Conservation (phyloP, 108 stramenopile genomes). For the Pseudonitzschia pungens region DNA sequence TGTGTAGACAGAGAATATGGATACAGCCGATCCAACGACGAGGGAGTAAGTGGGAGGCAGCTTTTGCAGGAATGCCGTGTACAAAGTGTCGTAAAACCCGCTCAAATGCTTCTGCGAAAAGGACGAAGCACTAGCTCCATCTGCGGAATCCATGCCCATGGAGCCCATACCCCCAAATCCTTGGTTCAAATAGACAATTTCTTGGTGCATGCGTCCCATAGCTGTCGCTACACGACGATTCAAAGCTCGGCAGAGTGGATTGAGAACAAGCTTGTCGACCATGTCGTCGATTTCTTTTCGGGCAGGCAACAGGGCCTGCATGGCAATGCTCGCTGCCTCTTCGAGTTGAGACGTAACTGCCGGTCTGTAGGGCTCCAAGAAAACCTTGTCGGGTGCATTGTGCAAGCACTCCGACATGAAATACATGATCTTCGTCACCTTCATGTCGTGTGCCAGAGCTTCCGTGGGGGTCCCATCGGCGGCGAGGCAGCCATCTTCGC, state of each 20-base stretch:
- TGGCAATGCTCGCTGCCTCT: conserved; percentile 74
- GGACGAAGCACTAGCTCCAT: conserved; percentile 23
- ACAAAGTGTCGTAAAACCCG: conserved; percentile 58
- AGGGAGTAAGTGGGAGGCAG: conserved; percentile 65
- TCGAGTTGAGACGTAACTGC: conserved; percentile 76
- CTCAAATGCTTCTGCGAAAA: conserved; percentile 77
- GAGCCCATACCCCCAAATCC: conserved; percentile 7
- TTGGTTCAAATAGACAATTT: conserved; percentile 58
- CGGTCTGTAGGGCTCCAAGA: conserved; percentile 82
- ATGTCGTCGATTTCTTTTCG: conserved; percentile 72
- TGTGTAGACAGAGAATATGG: conserved; percentile 77
- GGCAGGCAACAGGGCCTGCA: conserved; percentile 63
- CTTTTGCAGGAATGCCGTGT: conserved; percentile 51
- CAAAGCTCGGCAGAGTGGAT: conserved; percentile 69
- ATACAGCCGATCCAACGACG: conserved; percentile 68
- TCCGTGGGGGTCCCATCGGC: conserved; percentile 58
- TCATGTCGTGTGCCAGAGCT: conserved; percentile 73
- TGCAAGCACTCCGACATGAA: conserved; percentile 52
- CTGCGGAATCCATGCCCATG: conserved; percentile 18
- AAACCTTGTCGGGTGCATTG: conserved; percentile 75
- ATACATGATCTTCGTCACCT: conserved; percentile 66
- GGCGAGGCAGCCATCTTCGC: conserved; percentile 54
- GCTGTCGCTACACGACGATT: conserved; percentile 56
- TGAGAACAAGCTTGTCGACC: conserved; percentile 55
- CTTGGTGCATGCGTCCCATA: conserved; percentile 75